phyloP scores from a whole-genome alignment of 2,329 filamentous ascomycete species.

The Fusarium luffae region DNA sequence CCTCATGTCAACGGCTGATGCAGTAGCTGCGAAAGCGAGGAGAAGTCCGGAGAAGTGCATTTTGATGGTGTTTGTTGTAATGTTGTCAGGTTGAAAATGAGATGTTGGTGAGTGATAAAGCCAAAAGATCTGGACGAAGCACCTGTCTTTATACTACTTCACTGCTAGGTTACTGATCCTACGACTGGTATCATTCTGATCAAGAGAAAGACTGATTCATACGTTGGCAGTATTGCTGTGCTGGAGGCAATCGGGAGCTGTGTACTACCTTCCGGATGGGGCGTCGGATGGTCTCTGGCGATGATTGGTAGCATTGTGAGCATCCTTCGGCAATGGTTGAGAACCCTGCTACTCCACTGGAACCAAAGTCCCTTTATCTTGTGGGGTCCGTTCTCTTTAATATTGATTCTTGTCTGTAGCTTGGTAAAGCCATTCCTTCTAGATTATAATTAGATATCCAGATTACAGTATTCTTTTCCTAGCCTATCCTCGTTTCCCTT shows the following conservation, averaged over 20 bases:
- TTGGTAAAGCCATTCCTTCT: fast-evolving
- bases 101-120: background rate
- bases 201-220: background rate
- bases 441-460: fast-evolving
- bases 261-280: background rate
- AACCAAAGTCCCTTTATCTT: background rate
- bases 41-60: background rate
- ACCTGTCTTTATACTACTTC: background rate
- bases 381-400: background rate
- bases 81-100: background rate
- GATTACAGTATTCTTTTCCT: fast-evolving
- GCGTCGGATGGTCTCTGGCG: background rate
- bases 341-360: background rate
- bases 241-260: background rate
- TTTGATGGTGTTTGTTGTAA: background rate
- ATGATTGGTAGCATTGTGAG: background rate
- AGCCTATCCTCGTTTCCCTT: fast-evolving
- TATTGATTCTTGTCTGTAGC: background rate
- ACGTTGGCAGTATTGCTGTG: background rate
- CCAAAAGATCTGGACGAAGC: background rate
- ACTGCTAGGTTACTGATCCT: background rate
- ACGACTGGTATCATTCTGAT: background rate
- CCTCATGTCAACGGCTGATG: background rate
- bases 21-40: background rate
- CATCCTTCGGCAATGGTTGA: background rate